Conservation (phyloP, 805 yeast species). For the Helenozyma rhizophorensis region DNA sequence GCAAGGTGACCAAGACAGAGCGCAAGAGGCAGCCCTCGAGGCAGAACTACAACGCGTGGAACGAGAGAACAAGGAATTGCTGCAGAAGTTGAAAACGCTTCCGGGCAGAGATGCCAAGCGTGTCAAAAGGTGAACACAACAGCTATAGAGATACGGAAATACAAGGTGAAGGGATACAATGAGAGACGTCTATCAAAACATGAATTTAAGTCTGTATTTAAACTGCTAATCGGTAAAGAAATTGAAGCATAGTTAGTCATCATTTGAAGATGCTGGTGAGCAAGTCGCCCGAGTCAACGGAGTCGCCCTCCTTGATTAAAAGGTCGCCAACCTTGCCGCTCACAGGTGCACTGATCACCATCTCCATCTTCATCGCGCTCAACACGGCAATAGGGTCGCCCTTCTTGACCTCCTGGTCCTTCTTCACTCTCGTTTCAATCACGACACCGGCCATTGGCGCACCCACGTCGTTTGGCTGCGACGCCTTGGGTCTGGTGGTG, state of each 20-base stretch:
- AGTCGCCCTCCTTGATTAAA: slow-evolving; percentile 82
- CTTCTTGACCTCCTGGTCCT: slow-evolving; percentile 86
- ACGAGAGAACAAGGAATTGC: slow-evolving; percentile 23
- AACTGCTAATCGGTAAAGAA: background rate
- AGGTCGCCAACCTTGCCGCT: slow-evolving; percentile 80
- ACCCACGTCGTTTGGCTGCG: slow-evolving; percentile 88
- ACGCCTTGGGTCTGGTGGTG: slow-evolving; percentile 86
- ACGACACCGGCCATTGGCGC: slow-evolving; percentile 99
- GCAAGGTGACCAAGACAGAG: slow-evolving; percentile 15
- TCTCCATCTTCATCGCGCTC: slow-evolving; percentile 99
- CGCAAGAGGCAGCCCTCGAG: slow-evolving; percentile 21
- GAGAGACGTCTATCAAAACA: background rate
- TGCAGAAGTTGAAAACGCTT: slow-evolving; percentile 13
- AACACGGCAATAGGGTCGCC: slow-evolving; percentile 93
- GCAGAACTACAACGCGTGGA: slow-evolving; percentile 22
- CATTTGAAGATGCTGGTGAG: slow-evolving; percentile 39
- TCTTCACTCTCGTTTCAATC: slow-evolving; percentile 87
- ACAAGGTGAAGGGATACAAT: no score
- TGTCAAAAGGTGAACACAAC: no score
- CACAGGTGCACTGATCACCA: slow-evolving; percentile 92
- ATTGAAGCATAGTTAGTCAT: background rate
- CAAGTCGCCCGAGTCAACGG: slow-evolving; percentile 92
- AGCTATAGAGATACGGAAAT: no score
- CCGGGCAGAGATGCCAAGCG: slow-evolving; percentile 28
- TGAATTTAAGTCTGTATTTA: background rate